Evolutionary conservation across 192 early-diverging fungal genomes (phyloP), one percentile per base, ranked within the genome.

Genomic region (Coemansia sp.): DNA sequence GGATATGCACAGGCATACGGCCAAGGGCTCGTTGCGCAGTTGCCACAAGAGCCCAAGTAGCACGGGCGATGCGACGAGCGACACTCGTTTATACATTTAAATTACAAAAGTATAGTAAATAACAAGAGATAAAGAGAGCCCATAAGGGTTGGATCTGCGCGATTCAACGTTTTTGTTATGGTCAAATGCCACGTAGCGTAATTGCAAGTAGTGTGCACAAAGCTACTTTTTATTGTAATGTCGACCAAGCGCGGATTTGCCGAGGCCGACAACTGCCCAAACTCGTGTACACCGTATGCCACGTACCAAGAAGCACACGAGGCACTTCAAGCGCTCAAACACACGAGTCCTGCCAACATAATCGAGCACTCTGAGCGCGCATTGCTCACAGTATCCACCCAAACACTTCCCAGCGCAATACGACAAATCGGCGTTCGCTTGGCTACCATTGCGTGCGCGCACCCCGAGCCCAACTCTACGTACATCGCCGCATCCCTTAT

Each of bases 11-110:
- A 85, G 25, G 22, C 87, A 90, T 38, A 92, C 88, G 2, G 86
- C 87, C 49, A 93, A 64, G 9, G 92, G 89, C 72, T 92, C 90
- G 72, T 90, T 84, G 10, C 87, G 70, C 6, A 83, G 83, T 31
- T 85, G 85, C 59, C 84, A 78, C 50, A 85, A 66, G 63, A 87
- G 71, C 29, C 82, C 85, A 9, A 86, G 54, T 3, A 81, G 63
- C 16, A 81, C 62, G n/a, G 78, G 78, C 35, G 78, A 66, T 49
- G 63, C 45, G 14, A 56, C 68, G 56, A 69, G 55, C 62, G 78
- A 59, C 51, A 67, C 65, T 49, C 63, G 74, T 25, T 61, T 61
- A 49, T 81, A 53, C 31, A 35, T 35, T 35, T 11, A 71, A 52
- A 69, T 72, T 69, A 47, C 38, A 55, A 3, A 37, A 50, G 11